Evolutionary conservation across 257 asterid genomes (phyloP), one percentile per base, ranked within the genome.

Genomic region (Hygrophila difformis): DNA sequence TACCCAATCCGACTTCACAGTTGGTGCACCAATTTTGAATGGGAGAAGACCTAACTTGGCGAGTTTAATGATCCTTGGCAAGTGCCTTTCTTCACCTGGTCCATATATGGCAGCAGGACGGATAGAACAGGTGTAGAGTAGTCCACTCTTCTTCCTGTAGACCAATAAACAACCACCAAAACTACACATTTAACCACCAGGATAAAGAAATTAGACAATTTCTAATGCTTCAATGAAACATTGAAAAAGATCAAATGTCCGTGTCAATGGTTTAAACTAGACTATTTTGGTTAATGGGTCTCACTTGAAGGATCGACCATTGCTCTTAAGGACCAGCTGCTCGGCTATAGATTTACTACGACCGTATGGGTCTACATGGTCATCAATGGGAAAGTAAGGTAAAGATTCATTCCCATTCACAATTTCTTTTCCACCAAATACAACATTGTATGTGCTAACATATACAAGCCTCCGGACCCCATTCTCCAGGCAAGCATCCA

Each of bases 61-160:
- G 23, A 79, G 76, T 39, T 57, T 63, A 8, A 91, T 20, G 35
- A 86, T 86, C 81, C 98, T 80, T 0, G 95, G 96, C 49, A 91
- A 60, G 72, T 91, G 96, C 69, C 96, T 66, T 67, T 91, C 96
- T 70, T 91, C 98, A 44, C 98, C 95, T 1, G 96, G 98, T 43
- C 98, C 98, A 51, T 91, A 86, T 36, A 91, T 86, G 64, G 96
- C 93, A 64, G 95, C 98, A 22, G 98, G 96, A 24, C 98, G 96
- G 55, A 86, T 53, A 38, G 95, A 94, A 62, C 98, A 91, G 3
- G 93, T 61, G 69, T 82, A 91, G 8, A 91, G 44, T 59, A 63
- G 77, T 18, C 93, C 92, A 37, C 60, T 57, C 62, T 57, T 57
- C 48, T 79, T 67, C 59, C 94, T 86, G 85, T 31, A 51, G 5